Conservation (phyloP, 192 early-diverging fungal genomes). For the Linnemannia zychae region DNA sequence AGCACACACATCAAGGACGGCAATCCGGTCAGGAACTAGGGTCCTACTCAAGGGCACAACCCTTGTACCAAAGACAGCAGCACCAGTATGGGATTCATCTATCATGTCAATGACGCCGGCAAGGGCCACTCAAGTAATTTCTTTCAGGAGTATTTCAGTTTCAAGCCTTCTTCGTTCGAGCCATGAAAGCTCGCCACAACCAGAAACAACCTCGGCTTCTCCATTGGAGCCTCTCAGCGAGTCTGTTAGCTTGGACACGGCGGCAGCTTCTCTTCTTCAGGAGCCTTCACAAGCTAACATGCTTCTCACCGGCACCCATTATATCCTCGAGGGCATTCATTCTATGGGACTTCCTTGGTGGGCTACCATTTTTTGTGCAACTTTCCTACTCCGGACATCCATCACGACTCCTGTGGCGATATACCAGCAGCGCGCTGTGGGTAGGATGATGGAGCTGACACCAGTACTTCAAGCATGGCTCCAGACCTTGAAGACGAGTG, state of each 20-base stretch:
- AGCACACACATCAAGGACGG: constrained; percentile 4
- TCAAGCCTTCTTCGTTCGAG: not conserved
- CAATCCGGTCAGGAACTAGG: not conserved
- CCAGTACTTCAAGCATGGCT: constrained; percentile 65
- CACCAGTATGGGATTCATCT: not conserved
- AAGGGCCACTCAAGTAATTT: not conserved
- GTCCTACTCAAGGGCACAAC: not conserved
- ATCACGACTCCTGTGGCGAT: constrained; percentile 71
- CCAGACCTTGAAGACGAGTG: constrained; percentile 61
- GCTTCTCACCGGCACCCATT: constrained; percentile 59
- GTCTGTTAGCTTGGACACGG: not conserved
- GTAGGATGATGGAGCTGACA: constrained; percentile 58
- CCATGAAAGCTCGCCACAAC: not conserved
- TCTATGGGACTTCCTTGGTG: constrained; percentile 67
- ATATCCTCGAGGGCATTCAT: constrained; percentile 59
- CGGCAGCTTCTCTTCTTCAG: constrained; percentile 14
- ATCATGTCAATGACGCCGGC: not conserved
- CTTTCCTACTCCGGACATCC: constrained; percentile 61
- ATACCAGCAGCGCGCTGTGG: constrained; percentile 67
- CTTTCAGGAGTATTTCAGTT: not conserved
- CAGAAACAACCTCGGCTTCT: not conserved
- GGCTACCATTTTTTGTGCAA: constrained; percentile 64
- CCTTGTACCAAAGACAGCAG: not conserved
- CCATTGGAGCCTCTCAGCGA: not conserved
- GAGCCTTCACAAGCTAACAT: constrained; percentile 54